A percentile compares a stretch with the other conserved stretches of the same genome.
Conservation (phyloP, 345 rosid genomes). For the Arabis alpina region DNA sequence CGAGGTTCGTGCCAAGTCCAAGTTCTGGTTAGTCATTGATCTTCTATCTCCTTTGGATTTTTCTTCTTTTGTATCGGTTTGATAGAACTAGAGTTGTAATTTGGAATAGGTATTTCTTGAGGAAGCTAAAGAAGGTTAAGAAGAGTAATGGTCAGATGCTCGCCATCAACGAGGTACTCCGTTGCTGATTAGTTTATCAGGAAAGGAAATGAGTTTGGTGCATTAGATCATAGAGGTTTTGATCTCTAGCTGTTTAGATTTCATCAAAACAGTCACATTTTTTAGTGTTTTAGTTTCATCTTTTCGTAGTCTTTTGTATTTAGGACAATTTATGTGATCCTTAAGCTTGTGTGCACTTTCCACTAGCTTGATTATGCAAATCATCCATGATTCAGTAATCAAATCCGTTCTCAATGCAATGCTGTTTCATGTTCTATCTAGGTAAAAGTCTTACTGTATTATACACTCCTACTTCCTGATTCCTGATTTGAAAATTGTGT, state of each 20-base stretch:
- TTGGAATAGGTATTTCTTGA: conserved; percentile 54
- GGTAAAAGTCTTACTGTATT: too few species aligned
- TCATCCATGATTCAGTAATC: too few species aligned
- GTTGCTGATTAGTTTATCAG: not conserved
- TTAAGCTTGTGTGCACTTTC: not conserved
- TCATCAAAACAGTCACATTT: not conserved
- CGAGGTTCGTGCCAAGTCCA: conserved; percentile 70
- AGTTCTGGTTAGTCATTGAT: conserved; percentile 55
- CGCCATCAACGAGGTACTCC: conserved; percentile 59
- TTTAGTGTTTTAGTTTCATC: not conserved
- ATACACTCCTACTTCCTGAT: too few species aligned
- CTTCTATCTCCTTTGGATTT: not conserved
- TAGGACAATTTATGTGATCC: not conserved
- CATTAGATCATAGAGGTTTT: not conserved
- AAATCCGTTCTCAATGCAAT: too few species aligned
- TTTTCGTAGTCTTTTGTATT: not conserved
- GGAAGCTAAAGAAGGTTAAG: conserved; percentile 62
- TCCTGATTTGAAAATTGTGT: too few species aligned
- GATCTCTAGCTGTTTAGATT: not conserved
- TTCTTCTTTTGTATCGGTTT: not conserved
- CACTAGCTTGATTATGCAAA: not conserved
- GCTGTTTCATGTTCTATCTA: too few species aligned
- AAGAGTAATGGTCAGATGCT: conserved; percentile 66
- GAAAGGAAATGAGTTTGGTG: not conserved
- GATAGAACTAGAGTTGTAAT: not conserved